These are phyloP conservation scores for Fusarium sp. DNA, from an alignment of 2,329 filamentous ascomycete species.

Conservation along the genomic window DNA sequence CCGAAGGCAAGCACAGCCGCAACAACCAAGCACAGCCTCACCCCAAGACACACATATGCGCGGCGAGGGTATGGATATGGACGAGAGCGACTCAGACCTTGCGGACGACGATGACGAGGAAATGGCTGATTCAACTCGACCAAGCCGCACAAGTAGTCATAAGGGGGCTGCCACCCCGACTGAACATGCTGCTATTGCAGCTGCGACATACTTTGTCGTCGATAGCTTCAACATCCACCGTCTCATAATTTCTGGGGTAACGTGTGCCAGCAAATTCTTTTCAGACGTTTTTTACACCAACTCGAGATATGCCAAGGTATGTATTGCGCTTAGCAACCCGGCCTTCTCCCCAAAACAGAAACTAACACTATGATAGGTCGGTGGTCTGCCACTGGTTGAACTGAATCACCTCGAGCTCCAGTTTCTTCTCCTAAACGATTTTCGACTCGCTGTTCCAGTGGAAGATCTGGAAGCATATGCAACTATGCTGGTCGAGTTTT, in stretches of 20 bases:
- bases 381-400: constrained; percentile 89
- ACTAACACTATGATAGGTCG: constrained; percentile 74
- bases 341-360: background rate
- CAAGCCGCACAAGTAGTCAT: constrained; percentile 43
- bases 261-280: constrained; percentile 99
- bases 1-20: constrained; percentile 50
- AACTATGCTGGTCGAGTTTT: constrained; percentile 98
- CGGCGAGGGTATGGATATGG: constrained; percentile 48
- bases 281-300: constrained; percentile 99
- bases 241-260: constrained; percentile 95
- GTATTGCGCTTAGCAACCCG: constrained; percentile 45
- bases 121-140: constrained; percentile 51
- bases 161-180: constrained; percentile 39
- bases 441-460: constrained; percentile 90
- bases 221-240: constrained; percentile 99
- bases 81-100: constrained; percentile 65
- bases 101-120: constrained; percentile 61
- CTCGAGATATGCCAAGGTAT: constrained; percentile 97
- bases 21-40: constrained; percentile 21
- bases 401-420: constrained; percentile 97
- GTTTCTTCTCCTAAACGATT: constrained; percentile 95
- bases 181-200: constrained; percentile 44
- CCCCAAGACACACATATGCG: constrained; percentile 52
- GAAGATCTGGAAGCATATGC: constrained; percentile 98
- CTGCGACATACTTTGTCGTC: constrained; percentile 84